Evolutionary conservation across 1,284 basidiomycete species (phyloP), one percentile per base, ranked within the genome.

Genomic region (Moniliophthora roreri): DNA sequence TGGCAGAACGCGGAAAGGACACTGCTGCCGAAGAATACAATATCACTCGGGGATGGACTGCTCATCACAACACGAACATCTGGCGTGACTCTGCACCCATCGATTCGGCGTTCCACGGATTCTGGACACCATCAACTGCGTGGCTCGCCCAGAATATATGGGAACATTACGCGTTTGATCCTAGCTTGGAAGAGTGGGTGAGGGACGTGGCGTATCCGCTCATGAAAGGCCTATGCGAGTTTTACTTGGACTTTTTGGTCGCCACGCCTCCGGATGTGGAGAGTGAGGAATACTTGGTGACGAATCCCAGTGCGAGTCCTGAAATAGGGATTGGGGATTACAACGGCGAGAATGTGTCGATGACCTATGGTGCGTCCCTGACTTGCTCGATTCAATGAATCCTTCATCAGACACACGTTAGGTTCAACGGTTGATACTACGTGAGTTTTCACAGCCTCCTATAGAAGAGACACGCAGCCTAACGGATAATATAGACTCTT

Each of bases 391-490:
- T 16, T 5, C 20, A 26, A 18, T 42, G 13, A 20, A 15, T 40
- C 16, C n/a, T n/a, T 35, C 20, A n/a, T n/a, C n/a, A n/a, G n/a
- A n/a, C n/a, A n/a, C n/a, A n/a, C n/a, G n/a, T n/a, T n/a, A 32
- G 60, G 60, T n/a, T 57, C 58, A 11, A 59, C 60, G 5, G 58
- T 61, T 40, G 60, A 61, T 37, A 61, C 56, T 46, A 18, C 60
- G 60, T 61, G 23, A 46, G 46, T 55, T 15, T 32, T 11, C 8
- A 9, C 1, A 15, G 6, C 45, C 42, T 28, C 13, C 28, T 34
- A 20, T 20, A 35, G 13, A 11, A 16, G 8, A 39, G 38, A 16
- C n/a, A n/a, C n/a, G 18, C 4, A 40, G 7, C 39, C 32, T 23
- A 26, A 23, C n/a, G 5, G 26, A 32, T 16, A 9, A 6, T n/a